Evolutionary conservation across 2,329 filamentous ascomycete genomes (phyloP), one percentile per base, ranked within the genome.

Genomic region (Sphaerulina vaccinii): DNA sequence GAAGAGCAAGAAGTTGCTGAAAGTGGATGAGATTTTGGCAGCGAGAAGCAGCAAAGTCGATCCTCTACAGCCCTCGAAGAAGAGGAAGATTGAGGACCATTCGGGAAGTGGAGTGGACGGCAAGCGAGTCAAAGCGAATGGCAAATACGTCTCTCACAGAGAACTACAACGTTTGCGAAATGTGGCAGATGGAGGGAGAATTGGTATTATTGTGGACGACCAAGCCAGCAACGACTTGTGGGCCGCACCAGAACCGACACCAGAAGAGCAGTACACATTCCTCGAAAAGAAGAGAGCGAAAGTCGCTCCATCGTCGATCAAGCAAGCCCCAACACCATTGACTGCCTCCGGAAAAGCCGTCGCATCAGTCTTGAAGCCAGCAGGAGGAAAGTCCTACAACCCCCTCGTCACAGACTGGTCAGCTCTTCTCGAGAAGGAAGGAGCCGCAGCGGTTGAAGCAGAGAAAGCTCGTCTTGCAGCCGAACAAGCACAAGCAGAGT

Each of bases 371-470:
- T 78, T 80, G 55, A 87, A 84, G 65, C 93, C 93, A 1, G 80
- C 84, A 5, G 89, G 86, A 13, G 90, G 89, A 53, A 89, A 86
- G 70, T 95, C 89, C 63, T 99, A 99, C 75, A 99, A 99, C 69
- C 93, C 93, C 0, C 76, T 82, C 5, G 95, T 95, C 62, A 80
- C 83, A 57, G 90, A 96, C 57, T 99, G 95, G 79, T 86, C 91
- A 62, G 79, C 82, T 7, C 81, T 92, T 13, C 75, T 96, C 38
- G 79, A 81, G 16, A 77, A 82, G 36, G 89, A 95, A 70, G 87
- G 89, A 39, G 80, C 85, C 50, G 89, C 88, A 71, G 91, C 87
- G 11, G 76, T 96, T 1, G 87, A 86, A 57, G 82, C 84, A 0
- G 92, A 97, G 72, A 81, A 83, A 68, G 83, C 86, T 69, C 85